These are phyloP conservation scores for Rhizophora apiculata DNA, from an alignment of 345 rosid genomes.

Conservation along the genomic window DNA sequence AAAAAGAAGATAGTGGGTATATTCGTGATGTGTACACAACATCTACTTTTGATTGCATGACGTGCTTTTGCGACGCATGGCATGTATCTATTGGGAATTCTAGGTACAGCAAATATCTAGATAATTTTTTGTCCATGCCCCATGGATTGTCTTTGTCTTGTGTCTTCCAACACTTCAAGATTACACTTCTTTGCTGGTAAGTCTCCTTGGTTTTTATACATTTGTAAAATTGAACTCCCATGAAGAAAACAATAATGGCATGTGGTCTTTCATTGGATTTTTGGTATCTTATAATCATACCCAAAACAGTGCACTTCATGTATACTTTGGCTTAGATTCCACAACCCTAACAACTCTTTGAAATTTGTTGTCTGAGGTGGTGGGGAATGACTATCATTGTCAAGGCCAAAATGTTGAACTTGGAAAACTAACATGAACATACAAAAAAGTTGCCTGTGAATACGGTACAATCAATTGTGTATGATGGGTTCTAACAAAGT, in stretches of 20 bases:
- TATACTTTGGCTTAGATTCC: too few relatives aligned
- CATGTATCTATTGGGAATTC: not conserved
- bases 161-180: not conserved
- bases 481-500: slow-evolving; percentile 56
- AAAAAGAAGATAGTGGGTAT: slow-evolving; percentile 3
- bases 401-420: not conserved
- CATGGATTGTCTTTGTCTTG: slow-evolving; percentile 7
- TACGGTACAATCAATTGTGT: slow-evolving; percentile 47
- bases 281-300: too few relatives aligned
- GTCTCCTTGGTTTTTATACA: not conserved
- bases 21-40: slow-evolving; percentile 27
- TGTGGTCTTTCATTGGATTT: too few relatives aligned
- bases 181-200: not conserved
- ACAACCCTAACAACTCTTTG: not conserved
- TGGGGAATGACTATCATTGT: not conserved
- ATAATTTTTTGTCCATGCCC: not conserved
- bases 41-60: slow-evolving; percentile 2
- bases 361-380: not conserved
- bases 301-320: too few relatives aligned
- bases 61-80: slow-evolving; percentile 14
- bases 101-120: not conserved
- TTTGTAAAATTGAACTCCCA: not conserved
- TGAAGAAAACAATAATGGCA: too few relatives aligned
- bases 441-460: not conserved
- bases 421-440: not conserved